Base-by-base conservation (phyloP, 1,139 yeast species). In the Suhomyces guaymorum region DNA sequence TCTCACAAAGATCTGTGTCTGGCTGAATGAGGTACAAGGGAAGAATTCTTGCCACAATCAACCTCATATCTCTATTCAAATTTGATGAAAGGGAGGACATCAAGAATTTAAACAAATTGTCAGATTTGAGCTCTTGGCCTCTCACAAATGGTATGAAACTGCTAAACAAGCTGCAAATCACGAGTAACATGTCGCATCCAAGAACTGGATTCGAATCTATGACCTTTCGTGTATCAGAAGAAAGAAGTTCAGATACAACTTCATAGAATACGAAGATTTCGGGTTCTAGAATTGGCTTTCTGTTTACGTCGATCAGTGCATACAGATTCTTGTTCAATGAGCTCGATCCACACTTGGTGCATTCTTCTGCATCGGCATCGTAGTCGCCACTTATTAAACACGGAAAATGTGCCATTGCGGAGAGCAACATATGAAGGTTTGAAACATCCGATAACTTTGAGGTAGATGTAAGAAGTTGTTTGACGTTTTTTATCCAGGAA, bases 21-120 rank as follows among this genome's bases (percentile, higher is more conserved):
- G 64, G 61, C 5, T 60, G 49, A 4, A 67, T 51, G 11, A 77
- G 47, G 32, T 68, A 63, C 22, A 75, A 54, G 0, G 82, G 81
- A 2, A 77, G 43, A 0, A 75, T 50, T 39, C 75, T 63, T 0
- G 75, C 63, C 1, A 76, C 63, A 4, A 78, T 48, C 9, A 81
- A 43, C 29, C 89, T 54, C 0, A 79, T 63, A 38, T 77, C 81
- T 43, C 89, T 61, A 39, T 73, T 68, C 7, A 52, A 51, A 33
- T 64, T 61, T 11, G 38, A 44, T 7, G 52, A 35, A 12, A 63
- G 40, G 6, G 47, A 39, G 5, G 46, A 32, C 23, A 63, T 47
- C 11, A 63, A 43, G 29, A 58, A 57, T 11, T 44, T 43, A 25
- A 63, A 54, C 2, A 55, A 36, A 1, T 42, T 38, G 26, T 63